Evolutionary conservation across 345 rosid genomes (phyloP).

Genomic region (Rhodamnia rubescens): DNA sequence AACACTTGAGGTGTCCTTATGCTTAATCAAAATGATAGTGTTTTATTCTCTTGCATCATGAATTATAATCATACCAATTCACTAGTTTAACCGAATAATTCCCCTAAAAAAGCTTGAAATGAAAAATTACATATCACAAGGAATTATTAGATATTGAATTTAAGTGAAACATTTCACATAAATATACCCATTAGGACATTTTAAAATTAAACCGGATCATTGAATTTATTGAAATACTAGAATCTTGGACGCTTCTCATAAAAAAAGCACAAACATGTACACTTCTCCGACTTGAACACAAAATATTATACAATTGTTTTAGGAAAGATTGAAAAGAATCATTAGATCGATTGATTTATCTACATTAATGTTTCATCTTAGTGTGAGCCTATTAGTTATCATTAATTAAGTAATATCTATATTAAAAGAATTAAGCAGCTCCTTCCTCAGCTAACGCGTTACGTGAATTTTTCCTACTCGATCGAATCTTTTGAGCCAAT

Average conservation of each 20-base stretch:
- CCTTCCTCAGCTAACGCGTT: background rate
- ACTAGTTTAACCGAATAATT: too few species aligned
- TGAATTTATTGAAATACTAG: background rate
- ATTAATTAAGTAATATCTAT: background rate
- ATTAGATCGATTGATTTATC: background rate
- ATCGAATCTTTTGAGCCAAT: background rate
- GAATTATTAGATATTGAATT: background rate
- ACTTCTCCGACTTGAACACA: background rate
- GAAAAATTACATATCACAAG: background rate
- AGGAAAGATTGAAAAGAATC: background rate
- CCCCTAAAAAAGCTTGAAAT: too few species aligned
- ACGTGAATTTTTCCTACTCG: background rate
- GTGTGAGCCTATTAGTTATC: background rate
- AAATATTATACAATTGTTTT: background rate
- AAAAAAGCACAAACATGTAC: background rate
- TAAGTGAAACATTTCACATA: background rate
- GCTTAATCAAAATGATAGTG: background rate
- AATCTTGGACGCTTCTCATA: background rate
- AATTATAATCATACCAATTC: too few species aligned
- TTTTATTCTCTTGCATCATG: background rate
- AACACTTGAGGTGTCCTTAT: too few species aligned
- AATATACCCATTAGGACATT: background rate
- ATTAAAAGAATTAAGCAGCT: background rate
- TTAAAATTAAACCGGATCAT: fast-evolving
- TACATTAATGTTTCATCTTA: background rate